Percentiles rank a stretch among this genome's conserved stretches.
phyloP scores from a whole-genome alignment of 2,329 filamentous ascomycete species.

The Neonectria hederae region DNA sequence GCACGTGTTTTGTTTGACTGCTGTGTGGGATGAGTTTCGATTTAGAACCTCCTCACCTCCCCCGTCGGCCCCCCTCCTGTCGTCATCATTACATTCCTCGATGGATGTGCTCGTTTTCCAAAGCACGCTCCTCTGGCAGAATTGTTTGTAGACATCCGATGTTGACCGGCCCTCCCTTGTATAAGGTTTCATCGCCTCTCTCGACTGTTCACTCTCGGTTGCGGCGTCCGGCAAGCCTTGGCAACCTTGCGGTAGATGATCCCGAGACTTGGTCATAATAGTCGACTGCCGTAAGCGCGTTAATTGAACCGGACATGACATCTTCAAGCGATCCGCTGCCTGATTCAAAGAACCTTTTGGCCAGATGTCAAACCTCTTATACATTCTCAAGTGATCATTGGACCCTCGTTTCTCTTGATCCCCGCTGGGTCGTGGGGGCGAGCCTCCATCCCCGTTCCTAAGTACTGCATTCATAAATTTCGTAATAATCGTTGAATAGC shows the following conservation, averaged over 20 bases:
- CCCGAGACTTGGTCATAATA: not conserved
- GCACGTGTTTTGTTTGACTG: not conserved
- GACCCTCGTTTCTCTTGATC: not conserved
- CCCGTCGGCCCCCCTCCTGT: no score
- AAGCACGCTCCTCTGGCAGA: not conserved
- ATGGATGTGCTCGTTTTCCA: no score
- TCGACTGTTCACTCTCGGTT: not conserved
- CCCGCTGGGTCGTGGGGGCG: not conserved
- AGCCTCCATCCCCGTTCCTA: not conserved
- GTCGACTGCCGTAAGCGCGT: not conserved
- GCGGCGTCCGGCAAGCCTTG: not conserved
- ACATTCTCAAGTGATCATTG: not conserved
- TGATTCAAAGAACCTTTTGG: not conserved
- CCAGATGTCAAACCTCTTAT: not conserved
- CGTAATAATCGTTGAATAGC: slow-evolving; percentile 16
- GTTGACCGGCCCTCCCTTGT: not conserved
- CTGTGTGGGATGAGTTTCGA: not conserved
- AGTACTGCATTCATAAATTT: slow-evolving; percentile 12
- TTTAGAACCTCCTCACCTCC: not conserved
- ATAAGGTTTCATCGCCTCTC: not conserved
- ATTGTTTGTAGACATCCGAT: not conserved
- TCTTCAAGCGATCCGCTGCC: no score
- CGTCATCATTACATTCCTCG: not conserved
- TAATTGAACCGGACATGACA: not conserved
- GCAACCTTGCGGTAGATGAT: not conserved